These are phyloP conservation scores for Suillus brevipes DNA, from an alignment of 768 basidiomycete genomes.

Conservation along the genomic window DNA sequence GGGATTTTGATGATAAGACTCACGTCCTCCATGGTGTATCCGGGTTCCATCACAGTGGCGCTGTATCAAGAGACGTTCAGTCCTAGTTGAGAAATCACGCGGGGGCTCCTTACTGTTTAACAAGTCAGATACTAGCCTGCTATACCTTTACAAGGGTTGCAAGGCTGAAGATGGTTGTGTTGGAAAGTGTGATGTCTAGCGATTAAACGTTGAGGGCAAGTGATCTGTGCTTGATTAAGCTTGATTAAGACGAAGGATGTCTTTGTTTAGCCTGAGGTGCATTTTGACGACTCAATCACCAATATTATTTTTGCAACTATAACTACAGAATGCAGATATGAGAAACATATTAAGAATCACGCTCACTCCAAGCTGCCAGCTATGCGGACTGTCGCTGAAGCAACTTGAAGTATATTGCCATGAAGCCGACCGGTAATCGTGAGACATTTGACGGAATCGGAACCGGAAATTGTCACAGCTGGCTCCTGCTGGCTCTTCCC, in stretches of 20 bases:
- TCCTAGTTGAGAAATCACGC: slow-evolving; percentile 4
- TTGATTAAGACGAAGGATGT: background rate
- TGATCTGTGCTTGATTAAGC: slow-evolving; percentile 8
- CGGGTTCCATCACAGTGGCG: slow-evolving; percentile 58
- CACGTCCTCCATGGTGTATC: slow-evolving; percentile 70
- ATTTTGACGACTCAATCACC: background rate
- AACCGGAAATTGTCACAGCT: background rate
- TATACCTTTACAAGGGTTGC: background rate
- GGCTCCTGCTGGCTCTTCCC: too few species aligned
- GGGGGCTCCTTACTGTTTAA: background rate
- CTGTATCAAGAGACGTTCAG: slow-evolving; percentile 9
- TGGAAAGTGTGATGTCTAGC: slow-evolving; percentile 1
- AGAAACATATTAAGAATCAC: background rate
- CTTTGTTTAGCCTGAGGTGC: background rate
- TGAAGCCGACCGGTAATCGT: background rate
- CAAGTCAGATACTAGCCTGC: slow-evolving; percentile 1
- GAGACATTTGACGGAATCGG: slow-evolving; percentile 1
- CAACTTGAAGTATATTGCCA: background rate
- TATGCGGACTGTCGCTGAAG: background rate
- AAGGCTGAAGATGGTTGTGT: background rate
- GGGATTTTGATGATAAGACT: slow-evolving; percentile 25
- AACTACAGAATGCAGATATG: background rate
- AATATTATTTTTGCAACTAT: background rate
- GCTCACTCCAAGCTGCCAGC: background rate
- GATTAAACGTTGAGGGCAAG: slow-evolving; percentile 4